Evolutionary conservation across 306 rosid genomes (phyloP).

Genomic region (Vicia villosa): DNA sequence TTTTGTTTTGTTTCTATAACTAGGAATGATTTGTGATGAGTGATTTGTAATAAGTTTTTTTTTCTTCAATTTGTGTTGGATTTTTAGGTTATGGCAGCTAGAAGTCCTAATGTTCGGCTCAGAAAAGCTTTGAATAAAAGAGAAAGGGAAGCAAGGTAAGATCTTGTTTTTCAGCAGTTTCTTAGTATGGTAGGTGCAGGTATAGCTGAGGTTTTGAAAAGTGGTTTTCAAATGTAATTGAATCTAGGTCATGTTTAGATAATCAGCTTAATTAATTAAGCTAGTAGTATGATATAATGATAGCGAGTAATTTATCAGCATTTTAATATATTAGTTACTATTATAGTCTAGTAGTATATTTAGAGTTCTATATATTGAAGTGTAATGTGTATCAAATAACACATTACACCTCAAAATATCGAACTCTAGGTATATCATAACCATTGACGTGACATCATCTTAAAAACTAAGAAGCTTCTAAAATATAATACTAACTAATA

Average conservation of each 20-base stretch:
- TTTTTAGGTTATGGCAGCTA: constrained; percentile 94
- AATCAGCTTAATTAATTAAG: not conserved
- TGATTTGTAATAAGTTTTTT: not conserved
- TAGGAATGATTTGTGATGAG: not conserved
- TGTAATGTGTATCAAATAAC: no score
- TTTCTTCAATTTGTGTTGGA: not conserved
- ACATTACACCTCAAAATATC: no score
- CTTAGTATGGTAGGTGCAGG: not conserved
- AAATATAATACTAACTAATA: no score
- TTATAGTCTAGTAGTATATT: no score
- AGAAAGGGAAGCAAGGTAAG: constrained; percentile 58
- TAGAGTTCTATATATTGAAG: no score
- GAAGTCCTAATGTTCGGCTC: constrained; percentile 85
- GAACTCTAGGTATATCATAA: no score
- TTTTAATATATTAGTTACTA: no score
- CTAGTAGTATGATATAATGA: not conserved
- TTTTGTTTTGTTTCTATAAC: not conserved
- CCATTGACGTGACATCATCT: no score
- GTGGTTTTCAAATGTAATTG: not conserved
- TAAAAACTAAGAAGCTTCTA: no score
- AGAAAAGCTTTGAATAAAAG: constrained; percentile 52
- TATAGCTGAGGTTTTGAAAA: not conserved
- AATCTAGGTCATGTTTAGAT: not conserved
- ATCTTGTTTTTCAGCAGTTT: not conserved
- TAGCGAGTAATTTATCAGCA: no score